phyloP scores from a whole-genome alignment of 805 yeast species.

The Myxozyma lipomycoides region DNA sequence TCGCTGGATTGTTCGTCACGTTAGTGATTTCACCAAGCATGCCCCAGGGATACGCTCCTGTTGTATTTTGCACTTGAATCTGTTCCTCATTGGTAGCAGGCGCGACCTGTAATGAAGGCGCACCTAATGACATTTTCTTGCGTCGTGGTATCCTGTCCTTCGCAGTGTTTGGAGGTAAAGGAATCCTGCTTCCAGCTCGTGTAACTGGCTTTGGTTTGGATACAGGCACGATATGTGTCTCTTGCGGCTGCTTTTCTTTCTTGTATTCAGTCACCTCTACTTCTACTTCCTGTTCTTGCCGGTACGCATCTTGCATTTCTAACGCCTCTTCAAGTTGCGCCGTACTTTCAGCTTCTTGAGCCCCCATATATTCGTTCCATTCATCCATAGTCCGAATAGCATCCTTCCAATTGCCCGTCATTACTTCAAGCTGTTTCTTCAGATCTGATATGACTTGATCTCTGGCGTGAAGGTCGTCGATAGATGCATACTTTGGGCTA shows the following conservation, averaged over 20 bases:
- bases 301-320: too few species aligned
- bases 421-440: constrained; percentile 27
- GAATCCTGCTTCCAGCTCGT: not conserved
- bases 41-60: not conserved
- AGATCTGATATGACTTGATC: constrained; percentile 25
- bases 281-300: too few species aligned
- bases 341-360: not conserved
- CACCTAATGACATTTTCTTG: not conserved
- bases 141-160: not conserved
- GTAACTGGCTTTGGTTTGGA: not conserved
- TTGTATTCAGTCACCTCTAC: too few species aligned
- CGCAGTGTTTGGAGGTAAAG: not conserved
- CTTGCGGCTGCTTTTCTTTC: too few species aligned
- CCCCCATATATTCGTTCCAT: constrained; percentile 31
- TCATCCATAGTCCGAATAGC: constrained; percentile 34
- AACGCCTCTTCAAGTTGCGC: too few species aligned
- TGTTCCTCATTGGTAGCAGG: not conserved
- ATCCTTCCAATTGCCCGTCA: constrained; percentile 32
- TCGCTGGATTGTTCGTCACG: not conserved
- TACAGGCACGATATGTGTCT: too few species aligned
- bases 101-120: not conserved
- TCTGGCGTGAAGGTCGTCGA: constrained; percentile 18
- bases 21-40: constrained; percentile 1
- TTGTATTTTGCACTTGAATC: not conserved
- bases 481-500: constrained; percentile 19